A percentile compares a stretch with the other conserved stretches of the same genome.
These are phyloP conservation scores for Pythium coloratum DNA, from an alignment of 352 stramenopile genomes.

Conservation along the genomic window DNA sequence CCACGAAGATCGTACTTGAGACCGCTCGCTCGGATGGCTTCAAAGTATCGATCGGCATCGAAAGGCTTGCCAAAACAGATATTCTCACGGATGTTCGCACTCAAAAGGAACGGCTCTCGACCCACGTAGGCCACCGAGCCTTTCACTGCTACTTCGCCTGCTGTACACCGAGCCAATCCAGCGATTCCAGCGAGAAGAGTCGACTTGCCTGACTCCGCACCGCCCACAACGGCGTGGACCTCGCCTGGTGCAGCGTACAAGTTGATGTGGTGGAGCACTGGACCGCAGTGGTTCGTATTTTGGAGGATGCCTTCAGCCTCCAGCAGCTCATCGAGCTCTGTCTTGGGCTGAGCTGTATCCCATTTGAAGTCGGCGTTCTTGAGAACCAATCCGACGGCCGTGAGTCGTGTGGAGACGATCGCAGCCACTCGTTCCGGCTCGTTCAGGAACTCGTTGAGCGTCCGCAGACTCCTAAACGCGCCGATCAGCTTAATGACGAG, in stretches of 20 bases:
- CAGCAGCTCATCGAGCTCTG: slow-evolving; percentile 30
- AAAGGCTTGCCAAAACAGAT: slow-evolving; percentile 92
- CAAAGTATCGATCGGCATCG: slow-evolving; percentile 55
- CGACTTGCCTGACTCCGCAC: slow-evolving; percentile 67
- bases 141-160: slow-evolving; percentile 57
- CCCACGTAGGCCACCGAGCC: slow-evolving; percentile 93
- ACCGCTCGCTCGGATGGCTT: slow-evolving; percentile 49
- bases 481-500: not conserved
- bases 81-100: slow-evolving; percentile 95
- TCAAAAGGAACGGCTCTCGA: slow-evolving; percentile 97
- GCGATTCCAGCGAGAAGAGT: slow-evolving; percentile 66
- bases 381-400: slow-evolving; percentile 50
- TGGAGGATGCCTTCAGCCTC: slow-evolving; percentile 20
- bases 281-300: not conserved
- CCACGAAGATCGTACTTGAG: slow-evolving; percentile 54
- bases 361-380: slow-evolving; percentile 68
- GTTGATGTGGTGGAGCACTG: slow-evolving; percentile 55
- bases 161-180: slow-evolving; percentile 54
- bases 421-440: slow-evolving; percentile 10
- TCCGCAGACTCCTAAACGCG: slow-evolving; percentile 41
- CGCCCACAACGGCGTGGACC: slow-evolving; percentile 61
- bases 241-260: slow-evolving; percentile 69
- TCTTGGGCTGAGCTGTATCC: slow-evolving; percentile 43
- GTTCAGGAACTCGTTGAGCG: slow-evolving; percentile 11
- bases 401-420: slow-evolving; percentile 2